These are phyloP conservation scores for Xanthoconium separans DNA, from an alignment of 1,284 basidiomycete species.

Conservation along the genomic window DNA sequence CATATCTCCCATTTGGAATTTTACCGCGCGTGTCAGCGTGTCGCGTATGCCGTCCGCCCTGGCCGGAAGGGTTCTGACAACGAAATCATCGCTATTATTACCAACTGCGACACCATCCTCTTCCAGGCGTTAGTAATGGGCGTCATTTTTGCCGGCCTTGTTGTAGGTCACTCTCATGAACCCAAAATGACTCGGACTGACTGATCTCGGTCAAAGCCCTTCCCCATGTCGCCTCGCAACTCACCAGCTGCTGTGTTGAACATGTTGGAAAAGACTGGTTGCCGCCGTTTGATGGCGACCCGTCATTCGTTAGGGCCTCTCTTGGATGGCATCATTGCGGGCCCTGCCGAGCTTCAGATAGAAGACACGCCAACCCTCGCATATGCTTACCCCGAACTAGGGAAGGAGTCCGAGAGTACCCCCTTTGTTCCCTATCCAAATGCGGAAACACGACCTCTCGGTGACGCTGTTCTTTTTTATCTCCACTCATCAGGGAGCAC, in stretches of 20 bases:
- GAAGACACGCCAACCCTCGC: conserved; percentile 33
- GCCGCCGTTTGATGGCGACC: conserved; percentile 34
- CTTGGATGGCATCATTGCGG: conserved; percentile 24
- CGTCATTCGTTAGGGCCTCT: conserved; percentile 25
- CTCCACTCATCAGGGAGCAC: conserved; percentile 32
- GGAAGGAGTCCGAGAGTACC: conserved; percentile 14
- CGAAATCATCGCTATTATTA: conserved; percentile 29
- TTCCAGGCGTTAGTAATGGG: conserved; percentile 34
- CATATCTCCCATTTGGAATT: conserved; percentile 33
- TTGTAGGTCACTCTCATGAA: conserved; percentile 17
- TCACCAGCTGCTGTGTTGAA: conserved; percentile 34
- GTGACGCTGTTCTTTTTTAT: conserved; percentile 12
- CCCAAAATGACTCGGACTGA: too few species aligned
- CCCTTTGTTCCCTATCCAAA: conserved; percentile 29
- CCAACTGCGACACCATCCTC: conserved; percentile 31
- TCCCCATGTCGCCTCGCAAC: conserved; percentile 39
- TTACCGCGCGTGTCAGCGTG: conserved; percentile 30
- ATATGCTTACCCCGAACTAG: conserved; percentile 34
- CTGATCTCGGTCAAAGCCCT: conserved; percentile 16
- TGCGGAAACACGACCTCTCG: conserved; percentile 2
- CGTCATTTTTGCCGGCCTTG: conserved; percentile 30
- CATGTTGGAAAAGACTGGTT: conserved; percentile 32
- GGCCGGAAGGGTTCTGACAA: conserved; percentile 13
- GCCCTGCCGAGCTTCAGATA: conserved; percentile 23
- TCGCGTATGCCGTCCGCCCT: conserved; percentile 29